Evolutionary conservation across 208 protist species (phyloP), one percentile per base, ranked within the genome.

Genomic region (Crithidia acanthocephali): DNA sequence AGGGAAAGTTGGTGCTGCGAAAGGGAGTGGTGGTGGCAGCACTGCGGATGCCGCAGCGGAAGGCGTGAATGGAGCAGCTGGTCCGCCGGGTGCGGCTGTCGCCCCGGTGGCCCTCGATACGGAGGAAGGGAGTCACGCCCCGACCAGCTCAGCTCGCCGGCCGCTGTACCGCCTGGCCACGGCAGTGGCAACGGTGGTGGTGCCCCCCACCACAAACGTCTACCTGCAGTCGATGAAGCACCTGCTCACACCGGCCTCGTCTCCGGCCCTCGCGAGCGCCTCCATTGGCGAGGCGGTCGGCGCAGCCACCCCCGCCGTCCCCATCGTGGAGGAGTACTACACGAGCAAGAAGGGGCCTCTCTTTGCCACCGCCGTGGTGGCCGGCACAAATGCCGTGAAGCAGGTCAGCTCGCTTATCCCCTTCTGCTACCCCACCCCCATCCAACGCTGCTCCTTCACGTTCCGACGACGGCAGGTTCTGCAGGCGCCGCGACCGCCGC

Each of bases 371-470:
- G 91, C 91, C 16, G 87, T 94, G 9, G 91, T 96, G 66, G 94
- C 95, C 1, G 95, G 94, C 50, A 98, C 94, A 9, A 97, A 97
- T 84, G 98, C 92, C 0, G 97, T 95, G 16, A 98, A 98, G 82
- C 90, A 93, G 52, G 87, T 94, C 18, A 86, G 80, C 61, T 87
- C 93, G 45, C 71, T 99, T 45, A 94, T 99, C 25, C 98, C 98
- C 2, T 98, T 99, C 53, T 99, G 98, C 76, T 97, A 99, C 78
- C 90, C 96, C 5, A 71, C 98, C 1, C 80, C 85, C 11, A 91
- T 98, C 62, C 87, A 95, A 57, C 84, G 84, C 42, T 97, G 92
- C 80, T 91, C 93, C 65, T 90, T 98, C 56, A 91, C 86, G 22
- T 94, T 98, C 60, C 74, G 81, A 6, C 84, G 94, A 0, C 81